Conservation (phyloP, 768 basidiomycete species). For the Lentinula boryana region DNA sequence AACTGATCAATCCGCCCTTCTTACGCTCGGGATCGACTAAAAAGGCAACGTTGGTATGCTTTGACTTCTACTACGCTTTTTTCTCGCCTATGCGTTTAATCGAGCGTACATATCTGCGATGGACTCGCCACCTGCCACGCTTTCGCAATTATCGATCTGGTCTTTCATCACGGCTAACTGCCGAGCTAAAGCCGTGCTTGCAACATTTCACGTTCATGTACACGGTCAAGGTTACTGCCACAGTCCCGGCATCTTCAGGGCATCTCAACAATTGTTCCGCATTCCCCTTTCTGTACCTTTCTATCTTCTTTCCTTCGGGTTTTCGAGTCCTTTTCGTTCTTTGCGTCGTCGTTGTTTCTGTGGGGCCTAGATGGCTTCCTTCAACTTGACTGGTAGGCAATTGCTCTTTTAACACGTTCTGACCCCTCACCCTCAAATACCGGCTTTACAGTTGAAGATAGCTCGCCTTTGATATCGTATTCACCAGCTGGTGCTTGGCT, state of each 20-base stretch:
- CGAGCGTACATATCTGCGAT: neutral
- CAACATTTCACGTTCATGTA: neutral
- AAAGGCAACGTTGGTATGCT: neutral
- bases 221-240: neutral
- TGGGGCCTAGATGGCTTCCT: slow-evolving; percentile 43
- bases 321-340: slow-evolving; percentile 8
- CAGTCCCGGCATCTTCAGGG: neutral
- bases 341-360: slow-evolving; percentile 14
- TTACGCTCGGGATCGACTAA: neutral
- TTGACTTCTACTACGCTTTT: neutral
- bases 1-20: neutral
- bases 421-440: neutral
- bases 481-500: slow-evolving; percentile 43
- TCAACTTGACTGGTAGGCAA: slow-evolving; percentile 34
- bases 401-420: neutral
- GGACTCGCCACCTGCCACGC: neutral
- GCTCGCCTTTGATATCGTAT: slow-evolving; percentile 49
- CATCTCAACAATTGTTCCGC: neutral
- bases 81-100: neutral
- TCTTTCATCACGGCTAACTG: neutral
- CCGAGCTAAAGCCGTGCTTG: neutral
- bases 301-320: slow-evolving; percentile 2
- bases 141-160: no score
- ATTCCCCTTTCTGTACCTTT: slow-evolving; percentile 11
- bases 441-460: slow-evolving; percentile 42